Evolutionary conservation across 768 basidiomycete species (phyloP).

Genomic region (Lyophyllum shimeji): DNA sequence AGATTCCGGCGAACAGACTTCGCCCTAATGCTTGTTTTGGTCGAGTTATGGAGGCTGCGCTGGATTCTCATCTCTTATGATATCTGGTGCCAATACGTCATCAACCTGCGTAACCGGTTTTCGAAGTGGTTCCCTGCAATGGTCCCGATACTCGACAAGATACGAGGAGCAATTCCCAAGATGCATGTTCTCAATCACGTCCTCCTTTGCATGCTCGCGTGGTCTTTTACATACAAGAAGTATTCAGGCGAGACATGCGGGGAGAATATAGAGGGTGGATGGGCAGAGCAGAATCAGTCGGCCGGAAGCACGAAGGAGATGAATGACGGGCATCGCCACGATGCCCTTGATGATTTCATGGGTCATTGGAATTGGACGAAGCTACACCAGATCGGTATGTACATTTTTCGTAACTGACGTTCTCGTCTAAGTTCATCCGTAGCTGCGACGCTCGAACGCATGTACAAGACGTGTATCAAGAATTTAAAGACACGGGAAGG

Average conservation of each 20-base stretch:
- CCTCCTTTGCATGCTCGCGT: slow-evolving; percentile 20
- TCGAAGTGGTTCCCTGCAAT: slow-evolving; percentile 14
- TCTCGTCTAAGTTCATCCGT: background rate
- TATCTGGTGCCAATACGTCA: slow-evolving; percentile 15
- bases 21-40: slow-evolving; percentile 17
- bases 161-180: slow-evolving; percentile 26
- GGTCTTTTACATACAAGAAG: slow-evolving; percentile 25
- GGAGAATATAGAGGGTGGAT: slow-evolving; percentile 25
- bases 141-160: slow-evolving; percentile 9
- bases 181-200: slow-evolving; percentile 28
- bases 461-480: background rate
- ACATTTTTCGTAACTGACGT: too few species aligned
- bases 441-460: background rate
- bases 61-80: slow-evolving; percentile 28
- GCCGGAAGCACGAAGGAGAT: too few species aligned
- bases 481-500: background rate
- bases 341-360: slow-evolving; percentile 24
- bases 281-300: too few species aligned
- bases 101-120: slow-evolving; percentile 20
- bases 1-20: slow-evolving; percentile 25
- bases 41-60: background rate
- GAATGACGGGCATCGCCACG: slow-evolving; percentile 13
- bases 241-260: slow-evolving; percentile 23
- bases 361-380: slow-evolving; percentile 28
- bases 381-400: slow-evolving; percentile 19